Evolutionary conservation across 495 filamentous ascomycete genomes (phyloP), one percentile per base, ranked within the genome.

Genomic region (Chaetomium fimeti): DNA sequence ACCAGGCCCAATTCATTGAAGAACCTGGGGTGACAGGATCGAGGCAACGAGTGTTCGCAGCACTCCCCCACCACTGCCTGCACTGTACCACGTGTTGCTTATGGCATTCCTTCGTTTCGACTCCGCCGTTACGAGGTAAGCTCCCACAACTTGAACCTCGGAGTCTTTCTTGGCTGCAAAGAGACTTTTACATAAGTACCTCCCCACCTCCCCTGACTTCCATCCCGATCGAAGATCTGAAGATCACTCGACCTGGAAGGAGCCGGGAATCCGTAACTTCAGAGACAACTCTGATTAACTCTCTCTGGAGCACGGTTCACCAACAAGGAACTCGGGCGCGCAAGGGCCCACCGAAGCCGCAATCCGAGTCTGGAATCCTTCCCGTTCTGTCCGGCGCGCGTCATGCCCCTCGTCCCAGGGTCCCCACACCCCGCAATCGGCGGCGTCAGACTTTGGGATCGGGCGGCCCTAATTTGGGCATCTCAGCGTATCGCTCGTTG

Each of bases 341-440:
- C n/a, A n/a, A n/a, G n/a, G 12, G 24, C 60, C 60, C 36, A 54
- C 60, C 32, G 5, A 43, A 20, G 28, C 59, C 52, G 36, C 20
- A 6, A 52, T 38, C n/a, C 40, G 27, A 38, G n/a, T 55, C 52
- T 56, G 40, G 51, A 55, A 57, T 57, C 52, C 25, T 62, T 57
- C 61, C 61, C 61, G 40, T 48, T 25, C 27, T 62, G 60, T 60
- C 60, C 62, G 62, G 53, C 52, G 54, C 62, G 61, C 52, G 48
- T 62, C 36, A 32, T 55, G 51, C 40, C 60, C 15, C 20, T 38
- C 9, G 40, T 42, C 13, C 27, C 32, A 8, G 29, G 8, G 18
- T 43, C 52, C 16, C 62, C 62, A 58, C 62, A 64, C 62, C 54
- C 54, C 54, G 54, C 62, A 63, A 57, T 63, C 61, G 43, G 29